phyloP scores from a whole-genome alignment of 2,329 filamentous ascomycete genomes.

The Balansia obtecta region DNA sequence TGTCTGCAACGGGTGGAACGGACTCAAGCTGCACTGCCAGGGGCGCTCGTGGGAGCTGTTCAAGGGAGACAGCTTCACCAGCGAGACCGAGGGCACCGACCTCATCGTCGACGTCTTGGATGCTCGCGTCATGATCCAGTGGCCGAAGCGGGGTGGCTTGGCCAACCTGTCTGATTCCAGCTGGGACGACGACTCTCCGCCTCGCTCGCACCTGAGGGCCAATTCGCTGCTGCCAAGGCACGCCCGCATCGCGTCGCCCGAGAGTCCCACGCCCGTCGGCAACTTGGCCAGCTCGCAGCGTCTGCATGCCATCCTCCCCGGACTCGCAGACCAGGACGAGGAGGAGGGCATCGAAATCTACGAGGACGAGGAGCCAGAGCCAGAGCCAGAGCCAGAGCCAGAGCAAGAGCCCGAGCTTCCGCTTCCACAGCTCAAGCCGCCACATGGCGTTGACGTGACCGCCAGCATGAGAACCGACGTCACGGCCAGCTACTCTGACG shows the following conservation, averaged over 20 bases:
- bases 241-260: conserved; percentile 56
- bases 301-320: conserved; percentile 32
- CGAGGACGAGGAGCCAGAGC: too few species aligned
- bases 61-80: conserved; percentile 83
- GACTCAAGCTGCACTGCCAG: conserved; percentile 82
- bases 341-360: conserved; percentile 56
- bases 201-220: conserved; percentile 21
- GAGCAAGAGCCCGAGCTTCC: conserved; percentile 36
- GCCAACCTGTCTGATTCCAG: conserved; percentile 52
- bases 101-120: conserved; percentile 96
- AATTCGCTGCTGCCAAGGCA: conserved; percentile 35
- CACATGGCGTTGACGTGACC: conserved; percentile 15
- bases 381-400: too few species aligned
- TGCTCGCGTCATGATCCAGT: conserved; percentile 75
- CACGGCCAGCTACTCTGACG: conserved; percentile 44
- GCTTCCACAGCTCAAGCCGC: conserved; percentile 15
- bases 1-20: conserved; percentile 91
- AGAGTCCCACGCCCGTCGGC: conserved; percentile 45
- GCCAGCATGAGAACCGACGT: conserved; percentile 38
- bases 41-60: conserved; percentile 73
- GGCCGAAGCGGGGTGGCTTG: conserved; percentile 52
- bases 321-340: conserved; percentile 19
- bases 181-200: conserved; percentile 56
- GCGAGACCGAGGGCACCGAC: conserved; percentile 74
- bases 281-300: conserved; percentile 29